A percentile compares a stretch with the other conserved stretches of the same genome.
These are phyloP conservation scores for Pythium insidiosum DNA, from an alignment of 352 stramenopile species.

Conservation along the genomic window DNA sequence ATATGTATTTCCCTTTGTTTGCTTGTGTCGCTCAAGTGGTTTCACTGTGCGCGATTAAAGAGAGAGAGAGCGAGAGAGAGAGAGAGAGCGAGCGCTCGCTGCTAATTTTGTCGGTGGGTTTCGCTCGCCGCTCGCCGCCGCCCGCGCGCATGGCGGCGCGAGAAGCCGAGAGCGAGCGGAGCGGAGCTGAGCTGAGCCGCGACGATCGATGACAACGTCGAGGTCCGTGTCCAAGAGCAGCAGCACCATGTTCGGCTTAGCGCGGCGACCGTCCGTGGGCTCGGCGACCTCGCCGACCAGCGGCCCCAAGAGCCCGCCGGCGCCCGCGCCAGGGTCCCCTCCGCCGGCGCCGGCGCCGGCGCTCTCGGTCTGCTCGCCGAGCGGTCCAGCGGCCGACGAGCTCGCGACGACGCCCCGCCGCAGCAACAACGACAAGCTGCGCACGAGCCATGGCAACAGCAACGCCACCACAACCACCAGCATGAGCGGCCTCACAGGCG, in stretches of 20 bases:
- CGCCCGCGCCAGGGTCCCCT: not conserved
- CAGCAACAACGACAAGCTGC: constrained; percentile 17
- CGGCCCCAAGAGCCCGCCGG: not conserved
- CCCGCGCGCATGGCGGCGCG: too few relatives aligned
- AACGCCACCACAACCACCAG: too few relatives aligned
- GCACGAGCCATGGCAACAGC: not conserved
- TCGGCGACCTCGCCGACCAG: not conserved
- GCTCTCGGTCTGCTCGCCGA: not conserved
- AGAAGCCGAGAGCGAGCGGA: too few relatives aligned
- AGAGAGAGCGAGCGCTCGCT: too few relatives aligned
- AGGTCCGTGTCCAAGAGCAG: constrained; percentile 12
- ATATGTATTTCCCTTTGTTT: not conserved
- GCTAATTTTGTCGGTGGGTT: too few relatives aligned
- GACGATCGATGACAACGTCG: constrained; percentile 16
- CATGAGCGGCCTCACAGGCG: too few relatives aligned
- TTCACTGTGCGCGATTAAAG: too few relatives aligned
- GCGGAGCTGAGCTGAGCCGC: too few relatives aligned
- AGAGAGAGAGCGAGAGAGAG: too few relatives aligned
- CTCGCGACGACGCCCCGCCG: constrained; percentile 3
- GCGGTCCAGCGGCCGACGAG: not conserved
- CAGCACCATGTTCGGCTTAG: constrained; percentile 19
- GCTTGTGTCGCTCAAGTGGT: too few relatives aligned
- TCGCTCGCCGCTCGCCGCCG: too few relatives aligned
- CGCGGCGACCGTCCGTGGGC: constrained; percentile 12
- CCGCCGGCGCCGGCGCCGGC: not conserved